phyloP scores from a whole-genome alignment of 495 filamentous ascomycete genomes.

The Pseudomonodictys pantanalensis region DNA sequence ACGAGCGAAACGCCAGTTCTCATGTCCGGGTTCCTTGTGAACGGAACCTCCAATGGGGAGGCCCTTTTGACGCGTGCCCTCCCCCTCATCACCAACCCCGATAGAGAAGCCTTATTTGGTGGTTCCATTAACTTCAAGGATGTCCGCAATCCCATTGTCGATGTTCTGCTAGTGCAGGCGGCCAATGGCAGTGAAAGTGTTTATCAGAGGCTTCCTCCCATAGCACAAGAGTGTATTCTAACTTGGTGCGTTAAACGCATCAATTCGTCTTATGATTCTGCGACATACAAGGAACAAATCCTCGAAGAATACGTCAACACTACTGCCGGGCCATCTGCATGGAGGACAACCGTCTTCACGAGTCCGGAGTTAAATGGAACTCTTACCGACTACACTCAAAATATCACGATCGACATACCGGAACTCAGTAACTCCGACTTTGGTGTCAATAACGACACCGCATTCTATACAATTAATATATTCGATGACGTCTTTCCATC shows the following conservation, averaged over 20 bases:
- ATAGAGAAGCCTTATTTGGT: background rate
- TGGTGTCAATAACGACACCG: constrained; percentile 4
- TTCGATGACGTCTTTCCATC: constrained; percentile 9
- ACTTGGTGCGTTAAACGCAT: constrained; percentile 24
- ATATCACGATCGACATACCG: background rate
- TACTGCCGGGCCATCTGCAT: constrained; percentile 1
- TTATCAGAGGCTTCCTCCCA: constrained; percentile 5
- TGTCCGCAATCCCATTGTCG: constrained; percentile 17
- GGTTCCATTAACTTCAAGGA: constrained; percentile 24
- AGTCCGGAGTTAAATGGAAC: background rate
- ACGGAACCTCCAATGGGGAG: background rate
- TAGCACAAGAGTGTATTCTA: constrained; percentile 24
- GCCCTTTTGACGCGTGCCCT: constrained; percentile 7
- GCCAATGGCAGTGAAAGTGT: background rate
- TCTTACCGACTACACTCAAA: background rate
- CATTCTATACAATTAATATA: background rate
- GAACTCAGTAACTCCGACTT: background rate
- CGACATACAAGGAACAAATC: constrained; percentile 7
- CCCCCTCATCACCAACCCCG: constrained; percentile 8
- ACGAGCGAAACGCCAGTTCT: background rate
- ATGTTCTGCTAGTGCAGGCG: constrained; percentile 9
- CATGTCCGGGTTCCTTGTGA: background rate
- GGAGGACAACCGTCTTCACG: background rate
- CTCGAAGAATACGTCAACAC: background rate
- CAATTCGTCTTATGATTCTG: background rate